A percentile compares a stretch with the other conserved stretches of the same genome.
Evolutionary conservation across 1,139 yeast species (phyloP).

Genomic region (Ogataea hybrid): DNA sequence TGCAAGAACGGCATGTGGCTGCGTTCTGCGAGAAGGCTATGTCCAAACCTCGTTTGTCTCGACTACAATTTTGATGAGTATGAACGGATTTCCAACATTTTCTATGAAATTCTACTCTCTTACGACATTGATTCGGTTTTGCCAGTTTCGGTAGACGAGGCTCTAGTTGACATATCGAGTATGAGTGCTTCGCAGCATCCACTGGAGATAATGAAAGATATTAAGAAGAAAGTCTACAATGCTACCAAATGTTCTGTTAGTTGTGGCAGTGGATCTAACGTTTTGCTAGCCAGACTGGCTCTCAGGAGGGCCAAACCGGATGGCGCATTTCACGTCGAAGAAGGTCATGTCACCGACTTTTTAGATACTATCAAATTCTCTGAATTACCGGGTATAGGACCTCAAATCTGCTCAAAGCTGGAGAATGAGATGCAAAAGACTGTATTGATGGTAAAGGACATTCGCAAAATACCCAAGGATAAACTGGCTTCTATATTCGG

Average conservation of each 20-base stretch:
- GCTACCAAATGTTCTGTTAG: slow-evolving; percentile 69
- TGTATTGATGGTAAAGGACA: slow-evolving; percentile 35
- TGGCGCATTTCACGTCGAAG: slow-evolving; percentile 44
- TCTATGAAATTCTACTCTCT: slow-evolving; percentile 44
- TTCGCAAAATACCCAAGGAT: slow-evolving; percentile 38
- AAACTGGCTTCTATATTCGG: slow-evolving; percentile 56
- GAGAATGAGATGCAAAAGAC: slow-evolving; percentile 20
- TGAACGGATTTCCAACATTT: slow-evolving; percentile 55
- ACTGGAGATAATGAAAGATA: slow-evolving; percentile 29
- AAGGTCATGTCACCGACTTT: slow-evolving; percentile 33
- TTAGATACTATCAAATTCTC: slow-evolving; percentile 46
- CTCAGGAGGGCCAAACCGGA: slow-evolving; percentile 76
- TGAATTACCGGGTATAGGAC: slow-evolving; percentile 87
- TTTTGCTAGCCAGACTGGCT: slow-evolving; percentile 78
- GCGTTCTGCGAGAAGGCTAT: slow-evolving; percentile 53
- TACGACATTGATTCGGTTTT: slow-evolving; percentile 55
- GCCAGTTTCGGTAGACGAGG: slow-evolving; percentile 94
- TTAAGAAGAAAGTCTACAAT: slow-evolving; percentile 45
- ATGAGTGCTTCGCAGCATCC: slow-evolving; percentile 32
- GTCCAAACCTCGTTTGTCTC: slow-evolving; percentile 62
- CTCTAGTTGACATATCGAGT: slow-evolving; percentile 64
- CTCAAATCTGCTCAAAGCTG: slow-evolving; percentile 47
- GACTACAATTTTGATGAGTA: slow-evolving; percentile 77
- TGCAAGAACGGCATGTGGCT: slow-evolving; percentile 92
- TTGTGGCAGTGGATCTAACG: slow-evolving; percentile 71